A percentile compares a stretch with the other conserved stretches of the same genome.
Evolutionary conservation across 495 filamentous ascomycete genomes (phyloP).

Genomic region (Opeltia flavorubescens): DNA sequence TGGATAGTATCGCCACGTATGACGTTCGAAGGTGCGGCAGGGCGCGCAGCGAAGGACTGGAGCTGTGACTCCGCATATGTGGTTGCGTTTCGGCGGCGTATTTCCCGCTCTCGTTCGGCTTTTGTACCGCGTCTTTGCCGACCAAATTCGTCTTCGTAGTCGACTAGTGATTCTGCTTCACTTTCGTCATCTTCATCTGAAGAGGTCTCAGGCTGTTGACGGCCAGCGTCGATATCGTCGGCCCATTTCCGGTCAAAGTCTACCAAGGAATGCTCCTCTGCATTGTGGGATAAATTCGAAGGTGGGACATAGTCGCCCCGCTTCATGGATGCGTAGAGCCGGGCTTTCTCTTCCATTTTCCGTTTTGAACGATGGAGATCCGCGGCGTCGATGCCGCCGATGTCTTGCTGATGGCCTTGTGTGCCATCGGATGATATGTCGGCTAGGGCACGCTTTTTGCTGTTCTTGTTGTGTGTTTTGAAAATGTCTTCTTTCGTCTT

Average conservation of each 20-base stretch:
- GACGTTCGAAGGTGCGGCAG: slow-evolving; percentile 49
- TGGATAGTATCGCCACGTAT: slow-evolving; percentile 80
- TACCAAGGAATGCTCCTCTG: slow-evolving; percentile 41
- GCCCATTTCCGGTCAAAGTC: slow-evolving; percentile 96
- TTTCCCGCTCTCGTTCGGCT: slow-evolving; percentile 43
- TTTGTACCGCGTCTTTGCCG: slow-evolving; percentile 54
- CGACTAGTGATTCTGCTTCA: slow-evolving; percentile 46
- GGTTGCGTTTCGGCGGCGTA: slow-evolving; percentile 24
- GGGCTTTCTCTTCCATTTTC: slow-evolving; percentile 76
- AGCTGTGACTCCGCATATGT: slow-evolving; percentile 24
- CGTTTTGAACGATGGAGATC: slow-evolving; percentile 47
- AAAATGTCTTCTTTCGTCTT: slow-evolving; percentile 61
- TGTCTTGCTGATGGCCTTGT: slow-evolving; percentile 20
- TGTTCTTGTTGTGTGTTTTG: slow-evolving; percentile 52
- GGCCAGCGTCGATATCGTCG: slow-evolving; percentile 35
- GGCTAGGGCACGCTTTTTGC: slow-evolving; percentile 45
- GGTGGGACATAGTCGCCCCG: slow-evolving; percentile 45
- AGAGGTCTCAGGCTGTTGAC: slow-evolving; percentile 21
- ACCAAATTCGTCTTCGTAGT: slow-evolving; percentile 85
- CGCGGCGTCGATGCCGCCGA: slow-evolving; percentile 28
- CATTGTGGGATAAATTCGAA: slow-evolving; percentile 13
- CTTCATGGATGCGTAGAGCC: slow-evolving; percentile 74
- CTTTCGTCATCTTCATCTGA: slow-evolving; percentile 31
- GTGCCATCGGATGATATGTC: slow-evolving; percentile 26
- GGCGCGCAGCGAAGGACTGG: slow-evolving; percentile 38